Percentiles rank a stretch among this genome's conserved stretches.
phyloP scores from a whole-genome alignment of 2,329 filamentous ascomycete species.

The Colletotrichum graminicola region DNA sequence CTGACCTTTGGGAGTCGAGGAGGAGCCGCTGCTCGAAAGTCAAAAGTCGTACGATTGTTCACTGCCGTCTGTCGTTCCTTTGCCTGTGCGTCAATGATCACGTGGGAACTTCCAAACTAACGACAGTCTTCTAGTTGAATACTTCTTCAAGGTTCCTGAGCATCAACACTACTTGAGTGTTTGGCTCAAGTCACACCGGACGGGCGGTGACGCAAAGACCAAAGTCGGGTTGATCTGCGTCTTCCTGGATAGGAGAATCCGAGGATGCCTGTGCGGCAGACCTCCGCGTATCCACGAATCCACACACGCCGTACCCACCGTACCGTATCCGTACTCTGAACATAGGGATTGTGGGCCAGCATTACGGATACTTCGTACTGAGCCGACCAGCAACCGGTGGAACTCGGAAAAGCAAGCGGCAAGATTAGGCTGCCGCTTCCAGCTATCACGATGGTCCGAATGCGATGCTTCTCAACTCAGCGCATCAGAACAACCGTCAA shows the following conservation, averaged over 20 bases:
- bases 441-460: background rate
- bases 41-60: conserved; percentile 12
- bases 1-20: background rate
- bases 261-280: conserved; percentile 10
- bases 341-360: conserved; percentile 25
- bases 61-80: background rate
- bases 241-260: conserved; percentile 22
- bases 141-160: background rate
- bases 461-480: background rate
- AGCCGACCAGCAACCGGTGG: conserved; percentile 7
- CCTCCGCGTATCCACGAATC: conserved; percentile 38
- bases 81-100: background rate
- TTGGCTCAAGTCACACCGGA: background rate
- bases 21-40: background rate
- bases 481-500: background rate
- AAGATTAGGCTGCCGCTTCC: conserved; percentile 10
- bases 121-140: background rate
- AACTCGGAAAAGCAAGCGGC: conserved; percentile 23
- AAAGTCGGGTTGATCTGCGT: conserved; percentile 30
- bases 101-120: conserved; percentile 2
- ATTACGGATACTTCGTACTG: background rate
- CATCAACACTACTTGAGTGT: background rate
- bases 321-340: background rate
- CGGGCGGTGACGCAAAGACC: conserved; percentile 15
- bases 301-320: conserved; percentile 27